Base-by-base conservation (phyloP, 331 rosid genomes). In the Prunus yedoensis region DNA sequence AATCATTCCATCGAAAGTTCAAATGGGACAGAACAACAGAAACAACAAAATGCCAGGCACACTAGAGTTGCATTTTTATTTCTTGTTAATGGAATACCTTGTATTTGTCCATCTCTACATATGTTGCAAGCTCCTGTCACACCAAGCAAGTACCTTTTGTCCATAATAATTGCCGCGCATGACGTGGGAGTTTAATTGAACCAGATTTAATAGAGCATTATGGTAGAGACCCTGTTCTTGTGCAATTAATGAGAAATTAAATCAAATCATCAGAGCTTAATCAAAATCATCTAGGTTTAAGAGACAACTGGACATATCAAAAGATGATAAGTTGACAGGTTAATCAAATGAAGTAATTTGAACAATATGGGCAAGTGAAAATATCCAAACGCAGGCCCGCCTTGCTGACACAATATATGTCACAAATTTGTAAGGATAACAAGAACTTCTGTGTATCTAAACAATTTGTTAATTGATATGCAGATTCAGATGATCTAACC, bases 91-190 rank as follows among this genome's bases (percentile, higher is more conserved):
- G 10, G 15, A 53, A 43, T 72, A 61, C 70, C 79, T 79, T 23
- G 47, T 38, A 50, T 2, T 35, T 50, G 32, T 38, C 8, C 75
- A 60, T 47, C 11, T 71, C 66, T 81, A 41, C 41, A 25, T 56
- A 28, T 14, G 78, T 45, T 32, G 69, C 74, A 66, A 38, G 15
- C 20, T 76, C 53, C 59, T 84, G 5, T 82, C 70, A 46, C 52
- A 51, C 83, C 52, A 73, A 18, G 68, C 76, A 11, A 91, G 86
- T 66, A 91, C 62, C 86, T 82, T 89, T 66, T 75, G 85, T 23
- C 97, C 97, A 20, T 38, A 89, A n/a, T 52, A 68, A 41, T 84
- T 86, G 58, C 50, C 70, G 9, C 80, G 77, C 88, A 91, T 79
- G 59, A 61, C 43, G n/a, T 58, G 8, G 15, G 79, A 50, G 35